phyloP scores from a whole-genome alignment of 805 yeast genomes.

The Saturnispora serradocipensis region DNA sequence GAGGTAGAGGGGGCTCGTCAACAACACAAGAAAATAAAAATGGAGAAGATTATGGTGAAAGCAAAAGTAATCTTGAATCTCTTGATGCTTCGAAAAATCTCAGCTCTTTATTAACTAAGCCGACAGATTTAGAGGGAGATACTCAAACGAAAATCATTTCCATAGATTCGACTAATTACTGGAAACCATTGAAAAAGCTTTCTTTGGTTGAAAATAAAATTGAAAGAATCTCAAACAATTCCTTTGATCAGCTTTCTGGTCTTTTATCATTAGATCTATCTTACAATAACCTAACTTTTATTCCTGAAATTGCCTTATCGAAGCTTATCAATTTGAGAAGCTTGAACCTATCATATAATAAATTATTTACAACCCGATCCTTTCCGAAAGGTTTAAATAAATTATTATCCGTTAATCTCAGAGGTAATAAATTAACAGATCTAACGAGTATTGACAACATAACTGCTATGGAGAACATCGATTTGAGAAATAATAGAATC shows the following conservation, averaged over 20 bases:
- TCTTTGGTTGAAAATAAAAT: slow-evolving; percentile 34
- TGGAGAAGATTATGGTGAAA: not conserved
- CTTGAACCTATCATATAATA: slow-evolving; percentile 44
- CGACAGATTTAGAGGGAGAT: not conserved
- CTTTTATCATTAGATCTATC: slow-evolving; percentile 45
- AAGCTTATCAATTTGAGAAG: slow-evolving; percentile 40
- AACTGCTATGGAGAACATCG: slow-evolving; percentile 38
- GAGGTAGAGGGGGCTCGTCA: slow-evolving; percentile 12
- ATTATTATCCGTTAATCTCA: slow-evolving; percentile 40
- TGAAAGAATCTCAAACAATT: slow-evolving; percentile 22
- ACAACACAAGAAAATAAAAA: not conserved
- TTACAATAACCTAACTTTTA: slow-evolving; percentile 36
- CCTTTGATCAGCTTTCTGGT: slow-evolving; percentile 25
- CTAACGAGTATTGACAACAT: slow-evolving; percentile 39
- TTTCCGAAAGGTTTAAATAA: slow-evolving; percentile 34
- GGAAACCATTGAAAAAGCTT: slow-evolving; percentile 33
- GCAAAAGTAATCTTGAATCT: not conserved
- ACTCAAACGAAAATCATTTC: not conserved
- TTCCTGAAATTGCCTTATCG: slow-evolving; percentile 45
- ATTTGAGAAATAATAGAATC: slow-evolving; percentile 41
- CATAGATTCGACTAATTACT: slow-evolving; percentile 12
- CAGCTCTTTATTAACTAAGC: not conserved
- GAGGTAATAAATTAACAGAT: slow-evolving; percentile 36
- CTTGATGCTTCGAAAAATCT: not conserved
- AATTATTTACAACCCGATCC: slow-evolving; percentile 25